Base-by-base conservation (phyloP, 2,329 filamentous ascomycete genomes). In the Chaetomiaceae sp. region DNA sequence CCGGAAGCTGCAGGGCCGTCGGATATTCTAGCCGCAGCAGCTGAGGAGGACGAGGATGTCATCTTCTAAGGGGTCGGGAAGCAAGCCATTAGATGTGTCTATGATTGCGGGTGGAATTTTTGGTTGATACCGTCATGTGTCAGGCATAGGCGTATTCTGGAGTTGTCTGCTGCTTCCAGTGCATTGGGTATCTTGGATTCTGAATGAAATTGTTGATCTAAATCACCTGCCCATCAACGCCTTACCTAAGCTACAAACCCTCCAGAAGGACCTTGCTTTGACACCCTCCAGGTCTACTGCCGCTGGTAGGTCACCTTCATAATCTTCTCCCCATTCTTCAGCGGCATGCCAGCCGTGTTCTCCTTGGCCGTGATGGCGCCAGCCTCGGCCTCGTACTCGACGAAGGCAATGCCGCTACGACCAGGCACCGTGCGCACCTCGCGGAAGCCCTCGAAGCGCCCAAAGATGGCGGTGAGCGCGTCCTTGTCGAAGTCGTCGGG, bases 281-380 rank as follows among this genome's bases (percentile, higher is more conserved):
- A 31, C 11, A n/a, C 6, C 33, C 6, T 6, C 36, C 8, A 8
- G 5, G 15, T 34, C 48, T 79, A 95, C 75, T 95, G 89, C 66
- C 91, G 81, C 75, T 97, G 94, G 79, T 95, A 99, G 14, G 94
- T 96, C 60, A 99, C 91, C 75, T 94, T 95, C 70, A 99, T 89
- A 7, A 83, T 77, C 73, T 90, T 89, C 61, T 81, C 81, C 42
- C 84, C 83, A 17, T 84, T 84, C 49, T 86, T 88, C 62, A 99
- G 75, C 22, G 82, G 77, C 83, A 94, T 91, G 20, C 90, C 90
- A 12, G 89, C 87, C 29, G 90, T 95, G 59, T 87, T 90, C 77
- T 97, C 92, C 78, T 96, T 97, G 17, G 94, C 94, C 51, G 84
- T 86, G 64, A 96, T 96, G 25, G 94, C 91, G 38, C 89, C 91